These are phyloP conservation scores for Heritiera littoralis DNA, from an alignment of 345 rosid species.

Conservation along the genomic window DNA sequence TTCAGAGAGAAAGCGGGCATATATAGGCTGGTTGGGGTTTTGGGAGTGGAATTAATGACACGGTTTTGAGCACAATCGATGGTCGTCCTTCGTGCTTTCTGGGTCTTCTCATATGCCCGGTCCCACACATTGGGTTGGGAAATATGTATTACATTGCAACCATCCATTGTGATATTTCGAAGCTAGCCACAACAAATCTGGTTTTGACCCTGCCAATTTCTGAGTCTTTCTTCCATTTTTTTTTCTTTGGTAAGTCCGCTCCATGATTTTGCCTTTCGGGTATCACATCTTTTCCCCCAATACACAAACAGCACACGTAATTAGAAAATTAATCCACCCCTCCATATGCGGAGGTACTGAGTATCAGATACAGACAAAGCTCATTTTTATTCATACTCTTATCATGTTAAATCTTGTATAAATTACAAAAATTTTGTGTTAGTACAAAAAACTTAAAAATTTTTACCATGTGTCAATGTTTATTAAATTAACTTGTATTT, in stretches of 20 bases:
- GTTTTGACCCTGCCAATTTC: constrained; percentile 2
- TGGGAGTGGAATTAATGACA: constrained; percentile 8
- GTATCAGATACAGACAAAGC: constrained; percentile 3
- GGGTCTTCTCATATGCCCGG: neutral
- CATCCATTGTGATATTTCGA: constrained; percentile 15
- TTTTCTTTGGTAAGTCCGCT: neutral
- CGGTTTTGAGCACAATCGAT: constrained; percentile 17
- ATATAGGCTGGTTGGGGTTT: constrained; percentile 4
- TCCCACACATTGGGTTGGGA: neutral
- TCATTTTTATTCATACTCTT: neutral
- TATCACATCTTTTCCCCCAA: neutral
- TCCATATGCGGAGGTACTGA: neutral
- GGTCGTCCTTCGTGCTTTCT: neutral
- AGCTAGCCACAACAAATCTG: neutral
- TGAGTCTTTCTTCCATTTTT: neutral
- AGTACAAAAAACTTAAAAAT: too few species aligned
- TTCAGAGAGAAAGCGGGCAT: neutral
- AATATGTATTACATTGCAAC: neutral
- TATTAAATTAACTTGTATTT: too few species aligned
- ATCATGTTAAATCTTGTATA: too few species aligned
- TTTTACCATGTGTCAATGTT: too few species aligned
- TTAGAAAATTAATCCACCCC: constrained; percentile 3
- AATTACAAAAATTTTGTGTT: too few species aligned
- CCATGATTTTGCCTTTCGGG: neutral
- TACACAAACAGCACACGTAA: neutral